Conservation (phyloP, 1,284 basidiomycete species). For the Fistulinella staudtii region DNA sequence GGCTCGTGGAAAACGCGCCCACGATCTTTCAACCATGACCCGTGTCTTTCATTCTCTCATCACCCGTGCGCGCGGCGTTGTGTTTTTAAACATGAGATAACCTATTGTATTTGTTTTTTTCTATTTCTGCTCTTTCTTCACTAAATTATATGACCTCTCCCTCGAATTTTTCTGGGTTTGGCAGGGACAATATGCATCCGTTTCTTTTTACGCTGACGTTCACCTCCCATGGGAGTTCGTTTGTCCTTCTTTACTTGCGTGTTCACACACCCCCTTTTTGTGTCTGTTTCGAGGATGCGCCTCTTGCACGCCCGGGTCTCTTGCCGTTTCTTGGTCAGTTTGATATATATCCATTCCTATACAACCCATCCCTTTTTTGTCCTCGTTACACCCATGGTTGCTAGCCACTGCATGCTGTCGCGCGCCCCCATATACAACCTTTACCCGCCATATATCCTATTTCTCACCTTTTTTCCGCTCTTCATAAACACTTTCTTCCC, state of each 20-base stretch:
- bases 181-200: constrained; percentile 1
- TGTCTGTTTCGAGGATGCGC: neutral
- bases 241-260: neutral
- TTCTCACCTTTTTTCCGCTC: too few relatives aligned
- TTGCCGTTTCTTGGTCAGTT: neutral
- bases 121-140: neutral
- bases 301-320: too few relatives aligned
- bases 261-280: neutral
- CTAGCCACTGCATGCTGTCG: neutral
- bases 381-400: neutral
- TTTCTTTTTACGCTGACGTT: constrained; percentile 4
- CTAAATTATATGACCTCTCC: constrained; percentile 13
- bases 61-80: constrained; percentile 7
- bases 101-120: neutral
- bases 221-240: neutral
- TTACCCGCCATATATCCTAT: too few relatives aligned
- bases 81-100: neutral
- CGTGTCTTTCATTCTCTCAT: constrained; percentile 19
- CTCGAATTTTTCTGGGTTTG: constrained; percentile 5
- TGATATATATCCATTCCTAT: neutral
- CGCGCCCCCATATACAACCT: neutral
- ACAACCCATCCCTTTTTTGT: neutral
- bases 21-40: constrained; percentile 42
- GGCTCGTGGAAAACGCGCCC: constrained; percentile 88
- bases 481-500: too few relatives aligned